Base-by-base conservation (phyloP, 2,329 filamentous ascomycete genomes). In the Aspergillus vadensis region DNA sequence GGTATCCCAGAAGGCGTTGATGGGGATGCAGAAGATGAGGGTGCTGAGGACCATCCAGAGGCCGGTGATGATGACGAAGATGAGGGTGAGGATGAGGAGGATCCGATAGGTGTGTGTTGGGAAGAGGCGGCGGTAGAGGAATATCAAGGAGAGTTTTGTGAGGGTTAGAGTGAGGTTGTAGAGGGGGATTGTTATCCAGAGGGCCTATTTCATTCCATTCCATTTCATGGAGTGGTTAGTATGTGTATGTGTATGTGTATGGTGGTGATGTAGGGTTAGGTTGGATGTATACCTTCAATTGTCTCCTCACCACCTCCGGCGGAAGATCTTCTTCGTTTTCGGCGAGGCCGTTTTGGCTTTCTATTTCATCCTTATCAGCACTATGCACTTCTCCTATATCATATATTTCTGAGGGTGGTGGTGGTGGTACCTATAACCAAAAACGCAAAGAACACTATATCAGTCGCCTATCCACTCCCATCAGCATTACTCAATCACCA, bases 71-170 rank as follows among this genome's bases (percentile, higher is more conserved):
- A 65, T 55, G 19, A 74, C 60, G 8, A 67, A 62, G 3, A 52
- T 60, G 43, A 74, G 62, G 5, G 63, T 21, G 27, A 57, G 17
- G 21, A 63, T 65, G 14, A 64, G 63, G 8, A 60, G n/a, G 23
- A 68, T 57, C 1, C 65, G 62, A 41, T 73, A 70, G 15, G 8
- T n/a, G 23, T 55, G 65, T 0, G 57, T 44, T 2, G 63, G 60
- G 56, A 77, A 77, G 36, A 76, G 69, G 14, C 74, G 72, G 38
- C 66, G 38, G 59, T 70, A 76, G 39, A 76, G 65, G n/a, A 70
- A 48, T 1, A 73, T 48, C 25, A 72, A 66, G 4, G 75, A 76
- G 14, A 72, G 47, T 52, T 77, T 77, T 57, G 72, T 63, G 1
- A 76, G 52, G 38, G 70, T 65, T 4, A 77, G 60, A 5, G 67